phyloP scores from a whole-genome alignment of 1,284 basidiomycete genomes.

The Leccinum fallax region DNA sequence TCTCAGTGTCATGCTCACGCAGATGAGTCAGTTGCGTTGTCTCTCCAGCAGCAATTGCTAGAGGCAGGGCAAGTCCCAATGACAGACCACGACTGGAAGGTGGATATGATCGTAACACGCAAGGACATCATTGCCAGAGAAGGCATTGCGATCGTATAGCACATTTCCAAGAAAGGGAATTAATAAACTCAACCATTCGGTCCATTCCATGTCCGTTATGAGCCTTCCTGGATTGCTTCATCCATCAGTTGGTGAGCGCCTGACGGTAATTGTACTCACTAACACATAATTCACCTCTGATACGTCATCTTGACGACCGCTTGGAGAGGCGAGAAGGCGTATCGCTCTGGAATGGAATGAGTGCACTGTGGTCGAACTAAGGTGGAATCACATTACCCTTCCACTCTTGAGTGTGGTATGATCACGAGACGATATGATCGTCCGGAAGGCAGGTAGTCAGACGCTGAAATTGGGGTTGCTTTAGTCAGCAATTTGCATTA shows the following conservation, averaged over 20 bases:
- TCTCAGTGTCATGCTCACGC: conserved; percentile 15
- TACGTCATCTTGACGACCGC: conserved; percentile 13
- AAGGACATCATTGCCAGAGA: conserved; percentile 39
- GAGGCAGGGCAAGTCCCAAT: conserved; percentile 56
- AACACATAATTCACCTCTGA: conserved; percentile 30
- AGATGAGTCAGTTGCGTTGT: conserved; percentile 54
- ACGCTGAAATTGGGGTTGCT: conserved; percentile 24
- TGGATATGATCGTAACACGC: conserved; percentile 66
- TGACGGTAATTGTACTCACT: conserved; percentile 32
- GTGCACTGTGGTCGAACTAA: conserved; percentile 7
- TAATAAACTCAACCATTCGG: background rate
- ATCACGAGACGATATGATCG: conserved; percentile 37
- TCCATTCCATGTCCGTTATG: conserved; percentile 26
- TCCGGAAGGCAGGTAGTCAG: conserved; percentile 39
- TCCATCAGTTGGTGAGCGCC: conserved; percentile 11
- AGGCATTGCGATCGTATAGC: conserved; percentile 20
- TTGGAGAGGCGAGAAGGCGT: conserved; percentile 36
- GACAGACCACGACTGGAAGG: conserved; percentile 62
- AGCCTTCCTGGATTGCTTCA: conserved; percentile 16
- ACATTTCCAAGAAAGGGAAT: conserved; percentile 2
- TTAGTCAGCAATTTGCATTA: conserved; percentile 11
- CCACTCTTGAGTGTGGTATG: conserved; percentile 30
- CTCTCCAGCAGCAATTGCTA: conserved; percentile 67
- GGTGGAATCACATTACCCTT: conserved; percentile 35
- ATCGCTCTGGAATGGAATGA: conserved; percentile 28